Percentiles rank a stretch among this genome's conserved stretches.
Evolutionary conservation across 352 stramenopile genomes (phyloP).

Genomic region (Blastocystis sp.): DNA sequence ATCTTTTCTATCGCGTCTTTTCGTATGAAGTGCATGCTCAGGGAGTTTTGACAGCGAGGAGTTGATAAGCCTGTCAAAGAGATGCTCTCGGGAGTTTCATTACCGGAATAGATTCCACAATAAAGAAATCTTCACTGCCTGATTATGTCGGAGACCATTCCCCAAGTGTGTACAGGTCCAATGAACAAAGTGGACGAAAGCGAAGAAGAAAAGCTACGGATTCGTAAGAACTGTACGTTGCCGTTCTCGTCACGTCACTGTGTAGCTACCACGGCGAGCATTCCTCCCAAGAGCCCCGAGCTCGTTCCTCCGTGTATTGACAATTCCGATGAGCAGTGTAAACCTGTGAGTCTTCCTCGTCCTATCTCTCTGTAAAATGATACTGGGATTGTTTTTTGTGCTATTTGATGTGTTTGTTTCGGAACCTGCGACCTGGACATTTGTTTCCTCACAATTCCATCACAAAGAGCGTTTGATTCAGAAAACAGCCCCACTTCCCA

Average conservation of each 20-base stretch:
- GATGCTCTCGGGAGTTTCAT: background rate
- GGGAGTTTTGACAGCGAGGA: too few relatives aligned
- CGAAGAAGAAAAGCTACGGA: conserved; percentile 47
- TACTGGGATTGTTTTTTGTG: background rate
- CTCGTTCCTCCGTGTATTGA: conserved; percentile 37
- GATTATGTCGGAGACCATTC: background rate
- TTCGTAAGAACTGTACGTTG: conserved; percentile 56
- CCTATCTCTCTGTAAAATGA: conserved; percentile 58
- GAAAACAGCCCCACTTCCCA: background rate
- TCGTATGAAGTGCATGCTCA: too few relatives aligned
- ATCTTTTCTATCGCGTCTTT: too few relatives aligned
- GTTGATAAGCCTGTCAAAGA: too few relatives aligned
- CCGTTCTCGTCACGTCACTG: background rate
- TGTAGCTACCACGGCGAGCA: conserved; percentile 41
- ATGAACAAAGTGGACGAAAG: background rate
- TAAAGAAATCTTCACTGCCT: background rate
- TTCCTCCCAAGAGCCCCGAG: conserved; percentile 45
- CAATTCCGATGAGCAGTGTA: conserved; percentile 65
- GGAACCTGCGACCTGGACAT: too few relatives aligned
- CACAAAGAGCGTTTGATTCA: too few relatives aligned
- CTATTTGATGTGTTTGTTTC: conserved; percentile 1
- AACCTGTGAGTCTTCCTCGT: conserved; percentile 5
- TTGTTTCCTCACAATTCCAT: too few relatives aligned
- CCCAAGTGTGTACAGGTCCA: background rate
- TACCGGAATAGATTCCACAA: background rate